These are phyloP conservation scores for Perkinsus marinus DNA, from an alignment of 169 alveolate species.

Conservation along the genomic window DNA sequence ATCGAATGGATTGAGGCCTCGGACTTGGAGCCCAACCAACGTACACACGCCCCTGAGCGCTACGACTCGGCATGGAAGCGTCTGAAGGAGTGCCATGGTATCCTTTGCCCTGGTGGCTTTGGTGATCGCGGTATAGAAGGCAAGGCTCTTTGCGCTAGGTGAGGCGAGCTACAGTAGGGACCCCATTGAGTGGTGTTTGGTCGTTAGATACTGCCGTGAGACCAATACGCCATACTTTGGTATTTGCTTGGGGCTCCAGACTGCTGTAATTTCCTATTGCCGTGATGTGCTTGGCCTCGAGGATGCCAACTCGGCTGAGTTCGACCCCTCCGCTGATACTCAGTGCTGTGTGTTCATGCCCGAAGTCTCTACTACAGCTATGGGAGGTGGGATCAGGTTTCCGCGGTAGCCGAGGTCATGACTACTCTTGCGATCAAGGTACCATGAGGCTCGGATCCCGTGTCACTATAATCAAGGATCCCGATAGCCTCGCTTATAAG, in stretches of 20 bases:
- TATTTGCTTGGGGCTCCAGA: slow-evolving; percentile 85
- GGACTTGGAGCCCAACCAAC: slow-evolving; percentile 29
- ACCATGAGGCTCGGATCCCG: slow-evolving; percentile 87
- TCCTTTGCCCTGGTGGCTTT: slow-evolving; percentile 85
- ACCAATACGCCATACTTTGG: slow-evolving; percentile 72
- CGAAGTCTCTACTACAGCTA: slow-evolving; percentile 18
- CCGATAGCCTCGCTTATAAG: slow-evolving; percentile 66
- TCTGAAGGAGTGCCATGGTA: slow-evolving; percentile 59
- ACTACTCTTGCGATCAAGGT: slow-evolving; percentile 54
- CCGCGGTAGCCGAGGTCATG: slow-evolving; percentile 19
- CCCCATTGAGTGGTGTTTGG: neutral
- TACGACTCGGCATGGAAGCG: slow-evolving; percentile 47
- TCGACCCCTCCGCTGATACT: slow-evolving; percentile 18
- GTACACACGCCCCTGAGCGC: slow-evolving; percentile 13
- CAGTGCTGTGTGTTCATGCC: slow-evolving; percentile 48
- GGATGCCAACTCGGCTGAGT: slow-evolving; percentile 49
- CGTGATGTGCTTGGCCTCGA: slow-evolving; percentile 32
- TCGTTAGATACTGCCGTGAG: slow-evolving; percentile 58
- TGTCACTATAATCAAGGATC: slow-evolving; percentile 56
- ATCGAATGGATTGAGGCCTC: slow-evolving; percentile 57
- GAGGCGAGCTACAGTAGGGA: neutral
- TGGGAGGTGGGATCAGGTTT: slow-evolving; percentile 14
- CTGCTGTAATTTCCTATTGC: slow-evolving; percentile 56
- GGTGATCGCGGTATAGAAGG: slow-evolving; percentile 86
- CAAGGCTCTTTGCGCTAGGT: slow-evolving; percentile 33